Conservation (phyloP, 2,329 filamentous ascomycete genomes). For the Aspergillus persii region DNA sequence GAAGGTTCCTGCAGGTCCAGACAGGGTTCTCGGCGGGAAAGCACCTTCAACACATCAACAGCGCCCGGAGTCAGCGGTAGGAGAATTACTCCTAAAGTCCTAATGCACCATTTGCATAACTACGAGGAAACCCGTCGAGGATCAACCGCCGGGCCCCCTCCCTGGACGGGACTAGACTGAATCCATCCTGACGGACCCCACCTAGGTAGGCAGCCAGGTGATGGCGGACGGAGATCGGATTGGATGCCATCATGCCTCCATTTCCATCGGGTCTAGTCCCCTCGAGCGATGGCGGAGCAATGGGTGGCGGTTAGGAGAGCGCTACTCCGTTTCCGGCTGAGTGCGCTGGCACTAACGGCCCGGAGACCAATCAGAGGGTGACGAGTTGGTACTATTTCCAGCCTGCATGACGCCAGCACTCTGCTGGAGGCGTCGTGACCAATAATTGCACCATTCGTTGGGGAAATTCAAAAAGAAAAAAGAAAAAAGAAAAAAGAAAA, state of each 20-base stretch:
- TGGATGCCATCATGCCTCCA: conserved; percentile 6
- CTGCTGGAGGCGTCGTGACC: conserved; percentile 24
- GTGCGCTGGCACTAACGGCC: conserved; percentile 25
- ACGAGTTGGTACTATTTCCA: conserved; percentile 29
- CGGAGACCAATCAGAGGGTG: conserved; percentile 20
- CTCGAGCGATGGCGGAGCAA: conserved; percentile 25
- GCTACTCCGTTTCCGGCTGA: conserved; percentile 26
- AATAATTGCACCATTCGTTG: background rate
- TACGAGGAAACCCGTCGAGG: background rate
- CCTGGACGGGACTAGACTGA: background rate
- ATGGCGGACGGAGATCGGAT: conserved; percentile 1
- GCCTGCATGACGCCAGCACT: conserved; percentile 33
- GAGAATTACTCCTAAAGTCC: background rate
- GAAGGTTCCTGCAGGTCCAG: conserved; percentile 22
- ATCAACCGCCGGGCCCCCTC: background rate
- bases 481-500: background rate
- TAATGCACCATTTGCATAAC: background rate
- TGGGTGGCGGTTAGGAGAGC: conserved; percentile 17
- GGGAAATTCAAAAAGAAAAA: background rate
- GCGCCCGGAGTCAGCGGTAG: too few relatives aligned
- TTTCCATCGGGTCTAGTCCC: conserved; percentile 6
- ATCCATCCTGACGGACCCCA: conserved; percentile 3
- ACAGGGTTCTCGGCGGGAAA: conserved; percentile 11
- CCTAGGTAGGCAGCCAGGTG: background rate
- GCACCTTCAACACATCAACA: background rate